Conservation (phyloP, 805 yeast species). For the Hanseniaspora thailandica region DNA sequence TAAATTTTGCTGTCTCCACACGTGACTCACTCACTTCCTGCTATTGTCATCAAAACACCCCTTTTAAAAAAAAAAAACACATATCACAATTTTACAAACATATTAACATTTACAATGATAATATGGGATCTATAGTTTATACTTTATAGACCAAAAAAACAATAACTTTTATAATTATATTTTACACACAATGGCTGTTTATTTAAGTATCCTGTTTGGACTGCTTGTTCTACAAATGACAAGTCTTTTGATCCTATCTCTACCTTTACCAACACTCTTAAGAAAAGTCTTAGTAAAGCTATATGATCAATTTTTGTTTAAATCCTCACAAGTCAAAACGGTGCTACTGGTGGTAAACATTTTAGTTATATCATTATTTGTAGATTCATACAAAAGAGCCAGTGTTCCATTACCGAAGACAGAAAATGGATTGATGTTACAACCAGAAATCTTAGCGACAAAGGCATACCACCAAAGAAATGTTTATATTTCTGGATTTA, state of each 20-base stretch:
- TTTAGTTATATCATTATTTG: slow-evolving; percentile 39
- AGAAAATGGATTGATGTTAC: slow-evolving; percentile 18
- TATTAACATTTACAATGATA: too few species aligned
- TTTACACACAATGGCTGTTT: slow-evolving; percentile 24
- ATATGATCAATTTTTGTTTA: slow-evolving; percentile 27
- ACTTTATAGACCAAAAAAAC: too few species aligned
- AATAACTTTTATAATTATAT: background rate
- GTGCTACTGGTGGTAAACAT: slow-evolving; percentile 33
- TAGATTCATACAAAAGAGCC: slow-evolving; percentile 43
- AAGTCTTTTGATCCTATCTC: slow-evolving; percentile 35
- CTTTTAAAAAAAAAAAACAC: too few species aligned
- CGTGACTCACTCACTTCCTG: too few species aligned
- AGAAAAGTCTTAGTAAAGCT: slow-evolving; percentile 35
- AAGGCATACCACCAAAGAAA: slow-evolving; percentile 56
- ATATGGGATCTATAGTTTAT: too few species aligned
- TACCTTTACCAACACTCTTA: slow-evolving; percentile 44
- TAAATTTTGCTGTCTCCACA: too few species aligned
- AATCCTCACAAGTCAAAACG: slow-evolving; percentile 35
- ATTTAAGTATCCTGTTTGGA: slow-evolving; percentile 33
- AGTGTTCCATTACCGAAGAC: slow-evolving; percentile 25
- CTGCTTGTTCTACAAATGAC: slow-evolving; percentile 44
- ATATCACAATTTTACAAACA: too few species aligned
- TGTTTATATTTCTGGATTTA: slow-evolving; percentile 51
- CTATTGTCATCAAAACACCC: too few species aligned
- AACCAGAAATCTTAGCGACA: slow-evolving; percentile 44